Evolutionary conservation across 495 filamentous ascomycete species (phyloP).

Genomic region (Parathielavia hyrcaniae): DNA sequence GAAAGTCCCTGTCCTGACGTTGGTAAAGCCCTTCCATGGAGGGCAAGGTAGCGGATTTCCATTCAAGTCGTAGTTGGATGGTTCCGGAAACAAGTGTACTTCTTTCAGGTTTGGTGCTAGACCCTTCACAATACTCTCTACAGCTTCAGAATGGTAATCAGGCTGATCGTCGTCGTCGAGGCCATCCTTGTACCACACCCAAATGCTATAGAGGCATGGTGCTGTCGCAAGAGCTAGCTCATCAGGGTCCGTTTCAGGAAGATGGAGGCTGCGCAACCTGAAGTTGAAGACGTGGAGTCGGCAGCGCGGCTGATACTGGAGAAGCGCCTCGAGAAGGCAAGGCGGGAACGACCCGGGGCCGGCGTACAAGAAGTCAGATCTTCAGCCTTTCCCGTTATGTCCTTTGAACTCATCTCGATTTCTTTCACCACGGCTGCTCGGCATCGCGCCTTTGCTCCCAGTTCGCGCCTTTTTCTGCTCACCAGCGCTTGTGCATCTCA

Average conservation of each 20-base stretch:
- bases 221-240: neutral
- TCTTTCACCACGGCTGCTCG: neutral
- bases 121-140: neutral
- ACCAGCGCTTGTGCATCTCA: neutral
- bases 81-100: neutral
- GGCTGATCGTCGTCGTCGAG: neutral
- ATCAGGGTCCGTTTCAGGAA: neutral
- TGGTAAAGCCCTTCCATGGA: neutral
- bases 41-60: neutral
- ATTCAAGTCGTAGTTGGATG: neutral
- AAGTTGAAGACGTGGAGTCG: neutral
- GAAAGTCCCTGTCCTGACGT: neutral
- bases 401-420: neutral
- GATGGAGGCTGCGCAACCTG: neutral
- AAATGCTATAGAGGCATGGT: neutral
- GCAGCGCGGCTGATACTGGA: neutral
- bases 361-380: neutral
- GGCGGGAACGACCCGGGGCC: neutral
- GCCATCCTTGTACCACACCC: neutral
- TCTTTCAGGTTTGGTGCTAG: neutral
- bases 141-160: neutral
- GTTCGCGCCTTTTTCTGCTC: neutral
- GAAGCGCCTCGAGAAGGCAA: neutral
- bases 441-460: neutral
- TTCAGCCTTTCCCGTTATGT: slow-evolving; percentile 14